A percentile compares a stretch with the other conserved stretches of the same genome.
Conservation (phyloP, 2,329 filamentous ascomycete genomes). For the Grosmannia penicillata region DNA sequence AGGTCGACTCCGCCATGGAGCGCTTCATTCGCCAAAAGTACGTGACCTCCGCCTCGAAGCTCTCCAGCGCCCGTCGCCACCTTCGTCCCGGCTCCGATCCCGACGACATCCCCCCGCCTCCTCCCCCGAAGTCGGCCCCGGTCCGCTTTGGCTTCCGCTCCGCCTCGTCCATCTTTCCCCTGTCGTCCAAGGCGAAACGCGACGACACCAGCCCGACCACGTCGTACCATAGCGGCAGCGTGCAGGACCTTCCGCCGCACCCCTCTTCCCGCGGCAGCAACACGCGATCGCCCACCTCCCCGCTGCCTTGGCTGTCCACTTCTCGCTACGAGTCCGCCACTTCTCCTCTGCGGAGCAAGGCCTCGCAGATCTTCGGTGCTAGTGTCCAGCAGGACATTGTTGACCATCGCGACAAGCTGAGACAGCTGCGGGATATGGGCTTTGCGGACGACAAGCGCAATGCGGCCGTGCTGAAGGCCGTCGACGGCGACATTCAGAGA, state of each 20-base stretch:
- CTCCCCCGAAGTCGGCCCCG: conserved; percentile 50
- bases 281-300: conserved; percentile 19
- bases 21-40: conserved; percentile 93
- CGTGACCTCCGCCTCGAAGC: conserved; percentile 36
- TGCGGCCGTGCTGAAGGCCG: conserved; percentile 59
- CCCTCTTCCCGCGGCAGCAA: conserved; percentile 7
- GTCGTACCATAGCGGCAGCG: conserved; percentile 1
- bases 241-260: conserved; percentile 9
- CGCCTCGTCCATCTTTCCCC: conserved; percentile 52
- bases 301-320: conserved; percentile 9
- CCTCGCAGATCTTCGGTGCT: conserved; percentile 54
- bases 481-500: conserved; percentile 73
- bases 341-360: conserved; percentile 37
- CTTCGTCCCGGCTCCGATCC: conserved; percentile 32
- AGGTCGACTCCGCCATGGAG: conserved; percentile 89
- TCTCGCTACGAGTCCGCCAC: conserved; percentile 12
- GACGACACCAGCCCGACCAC: conserved; percentile 19
- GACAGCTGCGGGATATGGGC: conserved; percentile 74
- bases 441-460: conserved; percentile 77
- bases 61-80: conserved; percentile 15
- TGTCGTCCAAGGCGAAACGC: conserved; percentile 46
- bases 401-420: conserved; percentile 58
- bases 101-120: conserved; percentile 45
- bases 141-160: conserved; percentile 45
- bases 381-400: conserved; percentile 37